Evolutionary conservation across 768 basidiomycete genomes (phyloP), one percentile per base, ranked within the genome.

Genomic region (Lactifluus pinguis): DNA sequence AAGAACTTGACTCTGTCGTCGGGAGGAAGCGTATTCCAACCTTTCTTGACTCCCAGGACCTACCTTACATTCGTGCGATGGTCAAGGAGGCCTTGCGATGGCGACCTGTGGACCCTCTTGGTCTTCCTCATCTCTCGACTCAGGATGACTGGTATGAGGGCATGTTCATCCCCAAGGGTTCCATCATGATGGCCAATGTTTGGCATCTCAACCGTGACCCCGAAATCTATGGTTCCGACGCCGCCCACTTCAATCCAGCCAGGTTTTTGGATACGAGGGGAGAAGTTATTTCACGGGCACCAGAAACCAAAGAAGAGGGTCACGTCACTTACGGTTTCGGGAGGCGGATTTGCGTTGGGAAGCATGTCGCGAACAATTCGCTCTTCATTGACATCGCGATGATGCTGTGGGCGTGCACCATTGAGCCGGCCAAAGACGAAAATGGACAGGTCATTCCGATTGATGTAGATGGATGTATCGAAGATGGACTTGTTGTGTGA

Each of bases 41-140:
- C 3, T 55, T 55, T 25, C 3, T 53, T 38, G 62, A 63, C 34
- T 32, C 49, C 6, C 53, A 47, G 1, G 59, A 60, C 30, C 30
- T 56, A 13, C 59, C 53, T 19, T 57, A 64, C 38, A 48, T 61
- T 19, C 50, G 54, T 7, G 63, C 59, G 13, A 57, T 64, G 60
- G 59, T 64, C 49, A 64, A 64, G 41, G 63, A 64, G 17, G 54
- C 59, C 17, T 19, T 63, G n/a, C 59, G 54, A 11, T 53, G 63
- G 63, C 44, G 50, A 25, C 59, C 63, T 10, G 59, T 61, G 42
- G 59, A 56, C 15, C 53, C 63, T 15, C 42, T 64, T 15, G 63
- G 50, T 34, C 38, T 56, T 11, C 58, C 59, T 13, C 63, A 64
- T 57, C 55, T 49, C 39, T 61, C 60, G 3, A 53, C 55, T 8